These are phyloP conservation scores for Ganoderma meredithae DNA, from an alignment of 1,284 basidiomycete species.

Conservation along the genomic window DNA sequence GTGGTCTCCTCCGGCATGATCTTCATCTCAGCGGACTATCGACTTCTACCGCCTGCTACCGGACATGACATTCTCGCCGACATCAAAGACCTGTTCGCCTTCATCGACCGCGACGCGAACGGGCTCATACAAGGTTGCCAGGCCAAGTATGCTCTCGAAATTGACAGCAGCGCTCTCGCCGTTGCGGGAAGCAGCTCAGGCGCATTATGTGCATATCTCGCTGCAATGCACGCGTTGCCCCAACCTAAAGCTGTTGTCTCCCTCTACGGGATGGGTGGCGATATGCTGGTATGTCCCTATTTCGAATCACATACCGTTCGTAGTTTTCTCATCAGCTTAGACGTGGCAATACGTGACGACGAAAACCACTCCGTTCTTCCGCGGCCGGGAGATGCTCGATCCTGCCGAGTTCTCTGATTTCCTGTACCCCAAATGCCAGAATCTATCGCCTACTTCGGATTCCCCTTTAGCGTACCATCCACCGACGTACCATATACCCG, in stretches of 20 bases:
- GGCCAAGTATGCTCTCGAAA: slow-evolving; percentile 20
- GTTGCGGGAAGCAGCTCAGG: slow-evolving; percentile 70
- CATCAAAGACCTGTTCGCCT: slow-evolving; percentile 60
- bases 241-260: slow-evolving; percentile 62
- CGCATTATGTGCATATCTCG: slow-evolving; percentile 68
- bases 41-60: slow-evolving; percentile 62
- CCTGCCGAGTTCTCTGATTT: slow-evolving; percentile 40
- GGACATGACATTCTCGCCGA: slow-evolving; percentile 65
- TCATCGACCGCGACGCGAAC: slow-evolving; percentile 46
- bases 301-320: background rate
- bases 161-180: slow-evolving; percentile 55
- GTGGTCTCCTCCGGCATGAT: slow-evolving; percentile 30
- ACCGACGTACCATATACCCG: slow-evolving; percentile 52
- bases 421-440: slow-evolving; percentile 42
- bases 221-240: slow-evolving; percentile 58
- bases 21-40: slow-evolving; percentile 69
- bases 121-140: background rate
- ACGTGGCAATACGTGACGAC: slow-evolving; percentile 48
- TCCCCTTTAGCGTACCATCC: slow-evolving; percentile 60
- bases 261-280: slow-evolving; percentile 69
- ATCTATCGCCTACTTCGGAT: slow-evolving; percentile 46
- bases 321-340: slow-evolving; percentile 29
- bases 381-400: slow-evolving; percentile 50
- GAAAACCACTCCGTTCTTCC: slow-evolving; percentile 49
- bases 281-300: slow-evolving; percentile 56